A percentile compares a stretch with the other conserved stretches of the same genome.
Conservation (phyloP, 345 rosid species). For the Salix viminalis region DNA sequence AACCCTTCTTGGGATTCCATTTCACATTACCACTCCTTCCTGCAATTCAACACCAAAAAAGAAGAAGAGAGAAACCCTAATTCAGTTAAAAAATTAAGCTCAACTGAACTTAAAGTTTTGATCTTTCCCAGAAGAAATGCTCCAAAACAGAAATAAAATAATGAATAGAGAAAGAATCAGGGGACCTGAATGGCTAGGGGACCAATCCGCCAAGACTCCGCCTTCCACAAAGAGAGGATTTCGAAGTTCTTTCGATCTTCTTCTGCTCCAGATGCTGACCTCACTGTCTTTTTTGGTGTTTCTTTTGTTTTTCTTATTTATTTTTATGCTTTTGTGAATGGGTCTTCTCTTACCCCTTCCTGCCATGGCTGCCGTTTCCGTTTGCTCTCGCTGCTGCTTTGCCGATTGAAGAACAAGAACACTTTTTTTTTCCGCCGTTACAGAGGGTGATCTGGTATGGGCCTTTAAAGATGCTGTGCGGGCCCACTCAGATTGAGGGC, state of each 20-base stretch:
- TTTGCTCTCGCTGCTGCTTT: background rate
- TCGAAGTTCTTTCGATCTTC: conserved; percentile 11
- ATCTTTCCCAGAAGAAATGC: background rate
- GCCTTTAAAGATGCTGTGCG: background rate
- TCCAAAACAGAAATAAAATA: background rate
- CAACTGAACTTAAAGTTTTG: no score
- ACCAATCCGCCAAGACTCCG: conserved; percentile 68
- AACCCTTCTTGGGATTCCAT: conserved; percentile 16
- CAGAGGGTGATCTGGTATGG: background rate
- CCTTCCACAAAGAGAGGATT: conserved; percentile 66
- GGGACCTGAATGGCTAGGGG: conserved; percentile 26
- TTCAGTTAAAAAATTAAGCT: background rate
- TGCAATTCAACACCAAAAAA: conserved; percentile 24
- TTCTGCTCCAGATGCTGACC: conserved; percentile 27
- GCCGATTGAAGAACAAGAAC: background rate
- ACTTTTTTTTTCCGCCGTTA: background rate
- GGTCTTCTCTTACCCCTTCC: conserved; percentile 51
- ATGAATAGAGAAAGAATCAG: background rate
- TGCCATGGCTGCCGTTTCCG: conserved; percentile 33
- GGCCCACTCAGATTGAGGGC: background rate
- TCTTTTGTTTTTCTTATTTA: background rate
- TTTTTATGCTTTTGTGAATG: background rate
- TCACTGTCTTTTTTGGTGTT: conserved; percentile 10
- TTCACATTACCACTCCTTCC: conserved; percentile 33
- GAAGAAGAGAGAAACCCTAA: background rate